Evolutionary conservation across 2,329 filamentous ascomycete genomes (phyloP), one percentile per base, ranked within the genome.

Genomic region (Xylaria sp.): DNA sequence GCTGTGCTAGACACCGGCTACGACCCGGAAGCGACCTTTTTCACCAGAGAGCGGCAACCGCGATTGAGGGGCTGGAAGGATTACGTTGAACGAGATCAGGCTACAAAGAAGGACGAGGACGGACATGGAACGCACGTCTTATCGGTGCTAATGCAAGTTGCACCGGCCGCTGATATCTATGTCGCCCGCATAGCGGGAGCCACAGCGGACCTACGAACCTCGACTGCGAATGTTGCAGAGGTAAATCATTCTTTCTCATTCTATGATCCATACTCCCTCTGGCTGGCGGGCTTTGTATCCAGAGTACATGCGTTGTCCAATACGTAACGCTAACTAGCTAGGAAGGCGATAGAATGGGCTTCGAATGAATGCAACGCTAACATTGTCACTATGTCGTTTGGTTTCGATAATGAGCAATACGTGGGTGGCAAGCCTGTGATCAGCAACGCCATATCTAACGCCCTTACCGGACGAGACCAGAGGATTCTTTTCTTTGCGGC

Each of bases 41-140:
- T 41, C 17, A 17, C 19, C 38, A 41, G 38, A 41, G 17, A 19
- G 19, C 38, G 38, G 17, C n/a, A 13, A 11, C 17, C n/a, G 38
- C 38, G 17, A 7, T 17, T 41, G n/a, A 19, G 21, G 17, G 43
- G 25, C 23, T 47, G 43, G 43, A 47, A 29, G 9, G 43, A 47
- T n/a, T 47, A 29, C 25, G 43, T 47, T 4, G 43, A 47, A n/a
- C 6, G 15, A n/a, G 43, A 29, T n/a, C 43, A 31, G 17, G n/a
- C 23, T 13, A 29, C 31, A n/a, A 6, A 19, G 21, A 47, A 29
- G n/a, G 43, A 47, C 23, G 43, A 47, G 43, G 43, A 47, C 25
- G 43, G 43, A 31, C 43, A 47, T 29, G 43, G 43, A 31, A 47
- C 43, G 23, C 43, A 47, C 25, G 43, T 47, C 43, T 47, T 47